Evolutionary conservation across 1,284 basidiomycete species (phyloP).

Genomic region (Heterobasidion parviporum): DNA sequence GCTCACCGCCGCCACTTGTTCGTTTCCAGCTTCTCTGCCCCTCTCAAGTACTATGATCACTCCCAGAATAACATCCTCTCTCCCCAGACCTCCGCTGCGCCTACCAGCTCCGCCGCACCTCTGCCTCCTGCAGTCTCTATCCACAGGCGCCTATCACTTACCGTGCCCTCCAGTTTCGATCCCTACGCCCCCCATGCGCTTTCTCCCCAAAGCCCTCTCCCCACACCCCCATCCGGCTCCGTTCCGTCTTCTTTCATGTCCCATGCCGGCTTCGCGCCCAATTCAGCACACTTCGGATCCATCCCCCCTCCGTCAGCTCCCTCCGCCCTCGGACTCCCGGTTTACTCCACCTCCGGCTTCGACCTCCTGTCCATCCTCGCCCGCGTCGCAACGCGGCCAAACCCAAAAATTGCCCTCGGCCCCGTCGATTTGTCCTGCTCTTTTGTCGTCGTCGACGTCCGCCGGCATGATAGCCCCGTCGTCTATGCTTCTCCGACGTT

Average conservation of each 20-base stretch:
- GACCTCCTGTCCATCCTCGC: slow-evolving; percentile 81
- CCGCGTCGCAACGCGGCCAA: slow-evolving; percentile 66
- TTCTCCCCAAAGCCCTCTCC: too few relatives aligned
- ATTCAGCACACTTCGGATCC: slow-evolving; percentile 34
- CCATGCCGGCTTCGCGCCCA: not conserved
- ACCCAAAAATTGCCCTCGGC: slow-evolving; percentile 75
- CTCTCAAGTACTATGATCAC: too few relatives aligned
- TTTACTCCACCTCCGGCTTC: slow-evolving; percentile 86
- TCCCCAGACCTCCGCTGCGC: too few relatives aligned
- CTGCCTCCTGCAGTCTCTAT: too few relatives aligned
- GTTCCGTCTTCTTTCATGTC: not conserved
- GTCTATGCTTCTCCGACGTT: slow-evolving; percentile 84
- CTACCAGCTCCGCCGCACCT: too few relatives aligned
- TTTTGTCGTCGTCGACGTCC: slow-evolving; percentile 83
- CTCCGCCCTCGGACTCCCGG: slow-evolving; percentile 29
- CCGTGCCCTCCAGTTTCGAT: too few relatives aligned
- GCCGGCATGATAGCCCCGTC: slow-evolving; percentile 76
- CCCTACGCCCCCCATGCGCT: too few relatives aligned
- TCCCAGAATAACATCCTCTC: too few relatives aligned
- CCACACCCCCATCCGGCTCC: not conserved
- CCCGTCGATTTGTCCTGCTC: slow-evolving; percentile 89
- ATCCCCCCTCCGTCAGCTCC: slow-evolving; percentile 15
- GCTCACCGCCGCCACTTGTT: not conserved
- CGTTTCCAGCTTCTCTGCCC: not conserved
- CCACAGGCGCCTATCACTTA: too few relatives aligned